Evolutionary conservation across 768 basidiomycete species (phyloP), one percentile per base, ranked within the genome.

Genomic region (Lentinula guzmanii): DNA sequence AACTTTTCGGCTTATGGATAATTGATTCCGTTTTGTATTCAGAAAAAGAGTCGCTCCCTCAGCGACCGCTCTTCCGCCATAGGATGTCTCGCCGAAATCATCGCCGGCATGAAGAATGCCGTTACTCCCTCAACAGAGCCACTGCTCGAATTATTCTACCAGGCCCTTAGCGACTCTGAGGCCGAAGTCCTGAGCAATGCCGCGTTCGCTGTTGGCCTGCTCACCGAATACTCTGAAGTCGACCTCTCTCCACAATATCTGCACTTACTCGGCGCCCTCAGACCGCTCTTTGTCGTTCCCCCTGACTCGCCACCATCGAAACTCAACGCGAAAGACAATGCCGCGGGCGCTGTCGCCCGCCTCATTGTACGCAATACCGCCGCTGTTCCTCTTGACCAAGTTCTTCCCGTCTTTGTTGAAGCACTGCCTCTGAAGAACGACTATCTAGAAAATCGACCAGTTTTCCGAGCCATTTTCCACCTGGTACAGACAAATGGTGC

Each of bases 131-230:
- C 84, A 68, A 96, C 96, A 1, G 82, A 88, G 65, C 81, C 84
- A 15, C 80, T 99, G 33, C 81, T 95, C 56, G 86, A 91, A 61
- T 82, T 98, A 60, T 90, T 97, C 77, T 88, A 89, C 73, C 82
- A 80, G 58, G 93, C 91, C 8, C 84, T 99, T 13, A 73, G 81
- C 62, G 96, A 98, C 70, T 74, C 79, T 1, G 96, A 98, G 45
- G 76, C 87, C n/a, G 96, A 98, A 74, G 95, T 98, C 8, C 86
- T 91, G 67, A 95, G 93, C 75, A 98, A 98, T 68, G 94, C 95
- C 18, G 94, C 95, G 15, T 99, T 97, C 71, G 96, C 95, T 37
- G 80, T 86, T 37, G 96, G 97, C 62, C 86, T 96, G 45, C 84
- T 99, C 60, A 84, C 98, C 65, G 92, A 95, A 75, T 85, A 94